A percentile compares a stretch with the other conserved stretches of the same genome.
These are phyloP conservation scores for Fusarium penzigii DNA, from an alignment of 2,329 filamentous ascomycete genomes.

Conservation along the genomic window DNA sequence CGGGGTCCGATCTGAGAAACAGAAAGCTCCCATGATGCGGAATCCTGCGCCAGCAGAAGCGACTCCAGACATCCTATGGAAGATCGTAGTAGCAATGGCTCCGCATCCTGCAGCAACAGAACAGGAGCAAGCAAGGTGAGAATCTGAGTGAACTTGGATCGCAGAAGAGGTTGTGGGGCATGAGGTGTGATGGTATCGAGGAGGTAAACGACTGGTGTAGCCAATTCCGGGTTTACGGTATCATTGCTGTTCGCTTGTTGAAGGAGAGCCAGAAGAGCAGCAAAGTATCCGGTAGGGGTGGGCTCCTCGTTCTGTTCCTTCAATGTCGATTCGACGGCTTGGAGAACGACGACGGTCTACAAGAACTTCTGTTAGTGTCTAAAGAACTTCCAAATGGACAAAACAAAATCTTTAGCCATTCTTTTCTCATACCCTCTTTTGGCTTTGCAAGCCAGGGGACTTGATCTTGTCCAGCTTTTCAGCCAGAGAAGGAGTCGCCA, in stretches of 20 bases:
- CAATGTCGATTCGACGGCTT: conserved; percentile 90
- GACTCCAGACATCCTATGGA: conserved; percentile 93
- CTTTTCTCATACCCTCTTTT: conserved; percentile 74
- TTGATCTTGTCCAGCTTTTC: conserved; percentile 98
- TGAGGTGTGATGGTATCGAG: conserved; percentile 89
- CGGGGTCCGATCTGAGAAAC: conserved; percentile 82
- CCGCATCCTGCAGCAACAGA: conserved; percentile 75
- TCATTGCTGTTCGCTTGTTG: conserved; percentile 71
- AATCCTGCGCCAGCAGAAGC: conserved; percentile 87
- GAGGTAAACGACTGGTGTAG: conserved; percentile 87
- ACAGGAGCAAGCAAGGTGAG: conserved; percentile 83
- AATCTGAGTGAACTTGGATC: conserved; percentile 94
- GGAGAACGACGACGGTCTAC: conserved; percentile 82
- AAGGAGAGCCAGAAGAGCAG: conserved; percentile 86
- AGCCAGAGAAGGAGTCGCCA: conserved; percentile 59
- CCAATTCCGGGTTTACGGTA: conserved; percentile 77
- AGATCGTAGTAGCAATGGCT: conserved; percentile 81
- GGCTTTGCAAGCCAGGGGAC: conserved; percentile 92
- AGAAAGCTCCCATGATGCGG: conserved; percentile 82
- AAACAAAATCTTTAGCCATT: background rate
- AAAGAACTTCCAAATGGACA: background rate
- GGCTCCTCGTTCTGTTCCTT: conserved; percentile 81
- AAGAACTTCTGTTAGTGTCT: conserved; percentile 11
- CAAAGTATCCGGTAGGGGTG: conserved; percentile 91
- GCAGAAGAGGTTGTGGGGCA: conserved; percentile 82